phyloP scores from a whole-genome alignment of 345 rosid species.

The Acer campestre region DNA sequence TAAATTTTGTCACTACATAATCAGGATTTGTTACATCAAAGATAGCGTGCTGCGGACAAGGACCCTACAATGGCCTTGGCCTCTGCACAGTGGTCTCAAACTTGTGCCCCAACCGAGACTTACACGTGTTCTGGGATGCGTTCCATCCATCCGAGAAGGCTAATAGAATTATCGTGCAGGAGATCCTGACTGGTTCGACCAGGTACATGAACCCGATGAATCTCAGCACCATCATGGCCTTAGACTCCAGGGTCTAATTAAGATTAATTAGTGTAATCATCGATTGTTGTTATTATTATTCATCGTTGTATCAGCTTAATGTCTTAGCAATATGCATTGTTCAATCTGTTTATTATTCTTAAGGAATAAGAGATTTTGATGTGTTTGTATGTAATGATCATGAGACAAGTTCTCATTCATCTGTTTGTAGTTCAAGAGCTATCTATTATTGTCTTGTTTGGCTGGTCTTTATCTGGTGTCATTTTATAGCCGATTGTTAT shows the following conservation, averaged over 20 bases:
- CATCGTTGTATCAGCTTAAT: background rate
- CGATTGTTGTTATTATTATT: background rate
- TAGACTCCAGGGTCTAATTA: slow-evolving; percentile 24
- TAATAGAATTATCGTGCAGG: slow-evolving; percentile 32
- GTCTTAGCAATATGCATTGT: no score
- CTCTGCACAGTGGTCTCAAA: slow-evolving; percentile 36
- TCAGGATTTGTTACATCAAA: slow-evolving; percentile 49
- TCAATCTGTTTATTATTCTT: background rate
- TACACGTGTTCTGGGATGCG: slow-evolving; percentile 49
- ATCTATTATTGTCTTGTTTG: no score
- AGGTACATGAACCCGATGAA: slow-evolving; percentile 47
- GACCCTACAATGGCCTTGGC: slow-evolving; percentile 47
- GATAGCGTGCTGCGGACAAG: slow-evolving; percentile 52
- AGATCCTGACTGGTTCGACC: slow-evolving; percentile 25
- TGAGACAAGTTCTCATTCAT: no score
- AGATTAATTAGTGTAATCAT: background rate
- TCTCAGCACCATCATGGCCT: slow-evolving; percentile 42
- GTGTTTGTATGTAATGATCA: background rate
- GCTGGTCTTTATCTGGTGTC: background rate
- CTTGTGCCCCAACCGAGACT: slow-evolving; percentile 43
- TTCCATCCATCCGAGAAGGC: slow-evolving; percentile 50
- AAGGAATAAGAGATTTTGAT: background rate
- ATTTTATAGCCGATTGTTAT: background rate
- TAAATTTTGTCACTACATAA: no score
- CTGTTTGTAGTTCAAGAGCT: no score